Percentiles rank a stretch among this genome's conserved stretches.
These are phyloP conservation scores for Apostasia shenzhenica DNA, from an alignment of 106 monocot genomes.

Conservation along the genomic window DNA sequence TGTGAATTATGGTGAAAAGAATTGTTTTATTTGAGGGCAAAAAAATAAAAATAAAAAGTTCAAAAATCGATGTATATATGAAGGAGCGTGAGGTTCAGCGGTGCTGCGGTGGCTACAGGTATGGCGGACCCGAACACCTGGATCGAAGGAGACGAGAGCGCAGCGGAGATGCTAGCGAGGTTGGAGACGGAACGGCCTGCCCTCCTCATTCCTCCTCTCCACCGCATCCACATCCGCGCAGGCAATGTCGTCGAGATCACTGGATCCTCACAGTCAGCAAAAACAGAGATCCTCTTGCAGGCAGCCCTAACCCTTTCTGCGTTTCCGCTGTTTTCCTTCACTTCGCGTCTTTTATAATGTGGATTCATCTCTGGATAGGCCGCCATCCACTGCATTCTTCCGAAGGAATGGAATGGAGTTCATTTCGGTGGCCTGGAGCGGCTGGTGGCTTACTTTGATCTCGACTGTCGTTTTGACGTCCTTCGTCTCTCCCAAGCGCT, in stretches of 20 bases:
- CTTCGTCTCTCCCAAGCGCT: conserved; percentile 51
- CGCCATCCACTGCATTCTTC: conserved; percentile 65
- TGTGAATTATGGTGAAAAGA: too few species aligned
- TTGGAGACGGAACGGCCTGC: conserved; percentile 37
- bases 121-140: conserved; percentile 33
- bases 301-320: conserved; percentile 16
- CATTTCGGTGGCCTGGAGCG: conserved; percentile 68
- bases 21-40: too few species aligned
- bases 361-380: conserved; percentile 23
- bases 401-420: conserved; percentile 69
- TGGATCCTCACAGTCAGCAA: conserved; percentile 82
- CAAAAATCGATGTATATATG: too few species aligned
- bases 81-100: too few species aligned
- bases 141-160: conserved; percentile 61
- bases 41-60: too few species aligned
- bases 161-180: conserved; percentile 34
- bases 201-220: conserved; percentile 70
- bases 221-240: conserved; percentile 64
- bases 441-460: conserved; percentile 60
- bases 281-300: conserved; percentile 71
- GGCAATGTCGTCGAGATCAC: conserved; percentile 91
- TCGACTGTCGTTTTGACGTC: conserved; percentile 90
- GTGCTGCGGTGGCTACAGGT: too few species aligned
- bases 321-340: not conserved
- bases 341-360: not conserved